These are phyloP conservation scores for Colletotrichum liriopes DNA, from an alignment of 2,329 filamentous ascomycete genomes.

Conservation along the genomic window DNA sequence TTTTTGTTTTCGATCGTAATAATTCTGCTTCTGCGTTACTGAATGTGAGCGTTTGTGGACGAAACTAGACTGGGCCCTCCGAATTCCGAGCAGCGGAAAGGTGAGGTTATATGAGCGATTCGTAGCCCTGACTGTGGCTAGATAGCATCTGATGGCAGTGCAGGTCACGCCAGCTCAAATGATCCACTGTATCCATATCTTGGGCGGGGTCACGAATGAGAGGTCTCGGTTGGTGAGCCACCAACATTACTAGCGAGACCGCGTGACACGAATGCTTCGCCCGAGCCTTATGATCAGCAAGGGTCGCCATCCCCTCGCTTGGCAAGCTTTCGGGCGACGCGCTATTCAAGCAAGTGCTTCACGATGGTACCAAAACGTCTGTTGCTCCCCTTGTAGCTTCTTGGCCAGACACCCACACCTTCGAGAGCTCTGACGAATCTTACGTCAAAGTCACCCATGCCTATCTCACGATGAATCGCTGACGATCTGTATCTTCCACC, in stretches of 20 bases:
- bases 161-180: background rate
- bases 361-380: background rate
- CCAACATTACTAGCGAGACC: background rate
- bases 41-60: background rate
- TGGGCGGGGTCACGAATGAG: background rate
- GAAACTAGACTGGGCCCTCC: no score
- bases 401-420: no score
- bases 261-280: background rate
- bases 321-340: background rate
- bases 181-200: background rate
- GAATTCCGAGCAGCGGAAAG: background rate
- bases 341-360: background rate
- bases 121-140: no score
- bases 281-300: background rate
- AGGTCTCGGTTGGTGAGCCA: background rate
- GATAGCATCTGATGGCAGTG: background rate
- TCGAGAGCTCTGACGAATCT: no score
- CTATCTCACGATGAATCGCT: no score
- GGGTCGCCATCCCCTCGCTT: background rate
- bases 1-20: background rate
- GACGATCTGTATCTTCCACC: no score
- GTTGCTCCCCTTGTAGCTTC: no score
- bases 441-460: background rate
- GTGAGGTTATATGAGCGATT: background rate
- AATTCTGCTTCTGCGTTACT: background rate